Percentiles rank a stretch among this genome's conserved stretches.
These are phyloP conservation scores for Trichoderma gamsii DNA, from an alignment of 495 filamentous ascomycete species.

Conservation along the genomic window DNA sequence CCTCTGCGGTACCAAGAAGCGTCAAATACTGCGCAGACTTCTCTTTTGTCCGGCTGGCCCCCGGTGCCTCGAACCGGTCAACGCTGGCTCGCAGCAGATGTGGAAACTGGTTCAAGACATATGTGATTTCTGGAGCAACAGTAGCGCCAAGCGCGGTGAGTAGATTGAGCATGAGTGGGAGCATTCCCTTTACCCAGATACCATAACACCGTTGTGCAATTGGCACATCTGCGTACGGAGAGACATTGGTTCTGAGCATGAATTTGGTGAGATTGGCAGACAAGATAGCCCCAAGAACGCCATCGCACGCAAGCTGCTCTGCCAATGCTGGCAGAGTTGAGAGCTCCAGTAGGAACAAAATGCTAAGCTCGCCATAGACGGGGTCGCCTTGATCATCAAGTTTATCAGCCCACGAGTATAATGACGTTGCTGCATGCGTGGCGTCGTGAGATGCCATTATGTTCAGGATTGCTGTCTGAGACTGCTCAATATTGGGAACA, in stretches of 20 bases:
- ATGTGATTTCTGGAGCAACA: constrained; percentile 73
- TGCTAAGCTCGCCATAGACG: constrained; percentile 85
- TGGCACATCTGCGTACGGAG: constrained; percentile 54
- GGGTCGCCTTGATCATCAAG: constrained; percentile 71
- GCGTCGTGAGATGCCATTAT: constrained; percentile 61
- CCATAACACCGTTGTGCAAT: constrained; percentile 58
- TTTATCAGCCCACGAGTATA: constrained; percentile 93
- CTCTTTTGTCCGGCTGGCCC: constrained; percentile 39
- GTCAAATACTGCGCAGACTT: constrained; percentile 50
- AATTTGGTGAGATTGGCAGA: constrained; percentile 68
- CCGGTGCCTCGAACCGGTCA: constrained; percentile 52
- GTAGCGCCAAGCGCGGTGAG: constrained; percentile 72
- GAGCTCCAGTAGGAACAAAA: constrained; percentile 82
- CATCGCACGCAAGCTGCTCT: constrained; percentile 82
- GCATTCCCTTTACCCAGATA: constrained; percentile 83
- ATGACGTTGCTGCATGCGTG: constrained; percentile 71
- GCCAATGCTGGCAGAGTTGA: constrained; percentile 76
- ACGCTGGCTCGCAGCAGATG: constrained; percentile 59
- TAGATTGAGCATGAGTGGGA: constrained; percentile 87
- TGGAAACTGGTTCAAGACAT: constrained; percentile 80
- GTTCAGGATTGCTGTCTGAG: constrained; percentile 58
- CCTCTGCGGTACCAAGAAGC: constrained; percentile 64
- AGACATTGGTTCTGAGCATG: constrained; percentile 62
- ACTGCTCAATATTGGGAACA: constrained; percentile 58
- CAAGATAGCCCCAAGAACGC: constrained; percentile 66